These are phyloP conservation scores for Penicilliopsis zonata DNA, from an alignment of 495 filamentous ascomycete genomes.

Conservation along the genomic window DNA sequence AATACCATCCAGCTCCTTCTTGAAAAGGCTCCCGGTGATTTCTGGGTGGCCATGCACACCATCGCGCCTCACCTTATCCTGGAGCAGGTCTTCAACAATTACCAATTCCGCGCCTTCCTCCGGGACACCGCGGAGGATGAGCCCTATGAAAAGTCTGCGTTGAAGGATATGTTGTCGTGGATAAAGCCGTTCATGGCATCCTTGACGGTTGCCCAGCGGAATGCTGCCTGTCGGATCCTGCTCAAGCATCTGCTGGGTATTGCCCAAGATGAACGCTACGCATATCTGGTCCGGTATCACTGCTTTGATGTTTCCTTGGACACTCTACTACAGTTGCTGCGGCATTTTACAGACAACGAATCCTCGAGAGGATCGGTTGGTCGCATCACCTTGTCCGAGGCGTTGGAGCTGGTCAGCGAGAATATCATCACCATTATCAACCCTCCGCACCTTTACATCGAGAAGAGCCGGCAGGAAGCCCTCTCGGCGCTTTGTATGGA, in stretches of 20 bases:
- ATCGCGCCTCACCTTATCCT: constrained; percentile 62
- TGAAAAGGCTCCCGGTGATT: constrained; percentile 59
- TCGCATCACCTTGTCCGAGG: constrained; percentile 40
- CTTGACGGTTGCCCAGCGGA: constrained; percentile 54
- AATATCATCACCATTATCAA: constrained; percentile 34
- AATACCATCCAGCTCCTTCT: constrained; percentile 55
- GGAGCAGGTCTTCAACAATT: constrained; percentile 64
- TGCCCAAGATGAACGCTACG: constrained; percentile 42
- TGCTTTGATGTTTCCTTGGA: constrained; percentile 40
- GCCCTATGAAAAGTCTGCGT: constrained; percentile 38
- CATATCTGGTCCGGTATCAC: constrained; percentile 28
- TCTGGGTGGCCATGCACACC: constrained; percentile 76
- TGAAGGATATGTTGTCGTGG: constrained; percentile 59
- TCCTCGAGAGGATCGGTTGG: constrained; percentile 35
- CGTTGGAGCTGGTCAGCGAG: constrained; percentile 36
- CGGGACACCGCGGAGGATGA: constrained; percentile 41
- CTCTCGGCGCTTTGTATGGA: constrained; percentile 36
- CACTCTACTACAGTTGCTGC: constrained; percentile 37
- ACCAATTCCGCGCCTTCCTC: constrained; percentile 51
- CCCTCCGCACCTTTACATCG: constrained; percentile 27
- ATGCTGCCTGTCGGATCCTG: constrained; percentile 59
- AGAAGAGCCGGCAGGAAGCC: constrained; percentile 22
- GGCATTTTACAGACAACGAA: constrained; percentile 39
- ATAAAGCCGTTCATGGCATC: constrained; percentile 64
- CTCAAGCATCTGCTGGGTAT: constrained; percentile 55